A percentile compares a stretch with the other conserved stretches of the same genome.
phyloP scores from a whole-genome alignment of 176 grass and related monocot genomes.

The Carex scoparia region DNA sequence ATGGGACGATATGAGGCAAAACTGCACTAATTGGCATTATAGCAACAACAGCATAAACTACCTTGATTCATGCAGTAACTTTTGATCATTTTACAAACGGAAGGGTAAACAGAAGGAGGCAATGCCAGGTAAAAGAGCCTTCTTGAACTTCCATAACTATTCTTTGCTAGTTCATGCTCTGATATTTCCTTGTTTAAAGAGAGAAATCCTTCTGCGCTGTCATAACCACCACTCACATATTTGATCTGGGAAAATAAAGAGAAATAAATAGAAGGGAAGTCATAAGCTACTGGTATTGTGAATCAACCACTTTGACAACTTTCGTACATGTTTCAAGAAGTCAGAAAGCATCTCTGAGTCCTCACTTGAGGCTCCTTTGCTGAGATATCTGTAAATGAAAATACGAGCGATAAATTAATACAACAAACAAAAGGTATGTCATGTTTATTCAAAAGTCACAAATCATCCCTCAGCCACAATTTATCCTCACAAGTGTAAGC shows the following conservation, averaged over 20 bases:
- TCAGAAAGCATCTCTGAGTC: slow-evolving; percentile 45
- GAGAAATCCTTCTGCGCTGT: slow-evolving; percentile 74
- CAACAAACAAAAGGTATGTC: neutral
- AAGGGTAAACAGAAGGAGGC: slow-evolving; percentile 99
- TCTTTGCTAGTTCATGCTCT: slow-evolving; percentile 62
- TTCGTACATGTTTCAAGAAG: slow-evolving; percentile 83
- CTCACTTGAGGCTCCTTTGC: slow-evolving; percentile 47
- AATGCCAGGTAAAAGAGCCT: slow-evolving; percentile 98
- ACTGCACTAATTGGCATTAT: neutral
- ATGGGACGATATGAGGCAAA: neutral
- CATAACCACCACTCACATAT: slow-evolving; percentile 97
- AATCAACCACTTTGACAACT: slow-evolving; percentile 10
- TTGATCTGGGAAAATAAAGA: slow-evolving; percentile 61
- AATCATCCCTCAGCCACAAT: neutral
- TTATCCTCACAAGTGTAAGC: neutral
- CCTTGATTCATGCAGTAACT: slow-evolving; percentile 89
- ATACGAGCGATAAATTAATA: neutral
- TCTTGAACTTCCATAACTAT: slow-evolving; percentile 64
- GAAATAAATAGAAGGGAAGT: neutral
- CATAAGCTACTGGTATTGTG: neutral
- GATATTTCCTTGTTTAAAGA: slow-evolving; percentile 77
- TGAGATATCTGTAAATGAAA: slow-evolving; percentile 55
- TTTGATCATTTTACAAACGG: slow-evolving; percentile 98
- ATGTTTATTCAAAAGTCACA: neutral
- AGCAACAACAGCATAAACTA: slow-evolving; percentile 20